phyloP scores from a whole-genome alignment of 2,329 filamentous ascomycete genomes.

The Orbilia brochopaga region DNA sequence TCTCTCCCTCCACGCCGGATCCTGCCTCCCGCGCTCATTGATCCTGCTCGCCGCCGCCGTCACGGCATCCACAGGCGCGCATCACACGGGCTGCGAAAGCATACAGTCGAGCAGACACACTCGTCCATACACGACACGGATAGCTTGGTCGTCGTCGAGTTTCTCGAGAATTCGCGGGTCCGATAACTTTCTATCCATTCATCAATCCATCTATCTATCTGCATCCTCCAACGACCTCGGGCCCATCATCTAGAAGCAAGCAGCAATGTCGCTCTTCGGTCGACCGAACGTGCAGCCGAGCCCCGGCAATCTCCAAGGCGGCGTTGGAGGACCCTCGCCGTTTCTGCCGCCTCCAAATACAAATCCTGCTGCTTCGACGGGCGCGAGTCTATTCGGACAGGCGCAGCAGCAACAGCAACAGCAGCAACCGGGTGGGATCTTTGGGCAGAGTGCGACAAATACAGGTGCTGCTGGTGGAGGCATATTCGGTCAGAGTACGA shows the following conservation, averaged over 20 bases:
- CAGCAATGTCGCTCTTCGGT: constrained; percentile 52
- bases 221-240: constrained; percentile 9
- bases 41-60: background rate
- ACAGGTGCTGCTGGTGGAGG: constrained; percentile 34
- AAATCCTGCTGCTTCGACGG: constrained; percentile 25
- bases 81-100: background rate
- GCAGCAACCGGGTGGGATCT: constrained; percentile 18
- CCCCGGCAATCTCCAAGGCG: constrained; percentile 44
- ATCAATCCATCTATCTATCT: too few relatives aligned
- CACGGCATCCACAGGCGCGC: constrained; percentile 1
- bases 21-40: constrained; percentile 17
- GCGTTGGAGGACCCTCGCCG: constrained; percentile 46
- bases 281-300: constrained; percentile 46
- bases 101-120: background rate
- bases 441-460: constrained; percentile 33
- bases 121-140: constrained; percentile 2
- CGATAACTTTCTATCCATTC: too few relatives aligned
- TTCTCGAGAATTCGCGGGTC: constrained; percentile 3
- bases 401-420: constrained; percentile 51
- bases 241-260: constrained; percentile 5
- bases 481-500: constrained; percentile 53
- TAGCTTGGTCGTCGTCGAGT: constrained; percentile 10
- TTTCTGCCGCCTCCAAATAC: constrained; percentile 19
- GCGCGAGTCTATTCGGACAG: constrained; percentile 51
- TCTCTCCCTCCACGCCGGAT: constrained; percentile 11